A percentile compares a stretch with the other conserved stretches of the same genome.
These are phyloP conservation scores for Aquanectria penicillioides DNA, from an alignment of 2,329 filamentous ascomycete species.

Conservation along the genomic window DNA sequence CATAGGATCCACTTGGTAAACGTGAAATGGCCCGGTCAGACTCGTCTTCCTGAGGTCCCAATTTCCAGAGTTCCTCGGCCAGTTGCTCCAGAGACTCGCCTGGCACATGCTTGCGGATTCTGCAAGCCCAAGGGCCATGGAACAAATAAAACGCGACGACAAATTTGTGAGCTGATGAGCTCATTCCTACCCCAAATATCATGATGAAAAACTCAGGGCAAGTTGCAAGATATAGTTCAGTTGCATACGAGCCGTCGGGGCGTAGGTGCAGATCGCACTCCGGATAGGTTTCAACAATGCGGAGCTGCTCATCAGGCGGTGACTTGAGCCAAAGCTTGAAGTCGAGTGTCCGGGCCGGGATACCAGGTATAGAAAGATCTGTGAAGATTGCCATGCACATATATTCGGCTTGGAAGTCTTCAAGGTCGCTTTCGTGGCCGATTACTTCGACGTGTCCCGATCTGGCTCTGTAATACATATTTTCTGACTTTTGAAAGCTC, in stretches of 20 bases:
- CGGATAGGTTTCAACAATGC: constrained; percentile 2
- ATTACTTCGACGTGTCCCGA: constrained; percentile 2
- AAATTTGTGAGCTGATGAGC: not conserved
- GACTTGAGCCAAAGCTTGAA: constrained; percentile 11
- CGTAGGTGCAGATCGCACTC: not conserved
- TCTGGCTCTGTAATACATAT: constrained; percentile 12
- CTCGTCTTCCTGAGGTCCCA: not conserved
- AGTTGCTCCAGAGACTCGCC: not conserved
- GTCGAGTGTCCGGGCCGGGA: not conserved
- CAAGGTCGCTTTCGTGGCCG: not conserved
- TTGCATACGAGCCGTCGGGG: constrained; percentile 1
- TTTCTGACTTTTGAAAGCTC: not conserved
- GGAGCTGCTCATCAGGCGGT: constrained; percentile 9
- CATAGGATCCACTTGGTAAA: constrained; percentile 11
- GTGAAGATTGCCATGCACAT: constrained; percentile 13
- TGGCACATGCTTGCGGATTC: constrained; percentile 4
- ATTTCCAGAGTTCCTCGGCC: constrained; percentile 2
- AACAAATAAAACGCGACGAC: constrained; percentile 11
- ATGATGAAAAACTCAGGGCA: constrained; percentile 14
- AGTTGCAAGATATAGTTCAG: not conserved
- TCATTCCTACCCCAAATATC: constrained; percentile 11
- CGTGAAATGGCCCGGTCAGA: constrained; percentile 7
- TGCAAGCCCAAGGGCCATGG: constrained; percentile 15
- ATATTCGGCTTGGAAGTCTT: not conserved
- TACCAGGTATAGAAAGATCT: constrained; percentile 8